phyloP scores from a whole-genome alignment of 805 yeast species.

The Yarrowia phangngaensis region DNA sequence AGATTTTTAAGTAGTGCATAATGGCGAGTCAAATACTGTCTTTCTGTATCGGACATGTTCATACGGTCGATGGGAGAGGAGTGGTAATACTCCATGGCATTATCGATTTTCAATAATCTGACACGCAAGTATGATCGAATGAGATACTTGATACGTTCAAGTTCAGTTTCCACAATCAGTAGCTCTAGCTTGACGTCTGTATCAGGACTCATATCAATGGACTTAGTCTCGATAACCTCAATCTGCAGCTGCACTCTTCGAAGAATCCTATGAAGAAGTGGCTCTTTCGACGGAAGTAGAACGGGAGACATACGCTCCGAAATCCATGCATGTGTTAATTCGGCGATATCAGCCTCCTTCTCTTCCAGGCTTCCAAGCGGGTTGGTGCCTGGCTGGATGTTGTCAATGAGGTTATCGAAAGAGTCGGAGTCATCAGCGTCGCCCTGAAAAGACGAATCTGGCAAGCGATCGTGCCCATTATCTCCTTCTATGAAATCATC shows the following conservation, averaged over 20 bases:
- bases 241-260: conserved; percentile 56
- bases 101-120: conserved; percentile 68
- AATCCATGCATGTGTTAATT: conserved; percentile 65
- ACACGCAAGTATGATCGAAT: conserved; percentile 78
- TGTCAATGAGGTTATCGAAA: conserved; percentile 32
- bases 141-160: conserved; percentile 79
- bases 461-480: too few relatives aligned
- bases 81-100: conserved; percentile 57
- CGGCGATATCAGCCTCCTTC: conserved; percentile 41
- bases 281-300: conserved; percentile 66
- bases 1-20: conserved; percentile 58
- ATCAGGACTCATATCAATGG: conserved; percentile 59
- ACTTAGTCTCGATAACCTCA: conserved; percentile 70
- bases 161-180: conserved; percentile 84
- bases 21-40: conserved; percentile 64
- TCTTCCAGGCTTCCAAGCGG: background rate
- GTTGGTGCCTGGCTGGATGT: conserved; percentile 24
- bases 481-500: too few relatives aligned
- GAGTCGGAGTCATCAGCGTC: conserved; percentile 24
- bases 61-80: conserved; percentile 41
- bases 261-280: conserved; percentile 55
- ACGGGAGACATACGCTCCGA: conserved; percentile 86
- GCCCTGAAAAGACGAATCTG: too few relatives aligned
- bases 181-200: conserved; percentile 68
- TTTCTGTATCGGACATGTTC: conserved; percentile 57